Evolutionary conservation across 1,284 basidiomycete genomes (phyloP), one percentile per base, ranked within the genome.

Genomic region (Irpex sp.): DNA sequence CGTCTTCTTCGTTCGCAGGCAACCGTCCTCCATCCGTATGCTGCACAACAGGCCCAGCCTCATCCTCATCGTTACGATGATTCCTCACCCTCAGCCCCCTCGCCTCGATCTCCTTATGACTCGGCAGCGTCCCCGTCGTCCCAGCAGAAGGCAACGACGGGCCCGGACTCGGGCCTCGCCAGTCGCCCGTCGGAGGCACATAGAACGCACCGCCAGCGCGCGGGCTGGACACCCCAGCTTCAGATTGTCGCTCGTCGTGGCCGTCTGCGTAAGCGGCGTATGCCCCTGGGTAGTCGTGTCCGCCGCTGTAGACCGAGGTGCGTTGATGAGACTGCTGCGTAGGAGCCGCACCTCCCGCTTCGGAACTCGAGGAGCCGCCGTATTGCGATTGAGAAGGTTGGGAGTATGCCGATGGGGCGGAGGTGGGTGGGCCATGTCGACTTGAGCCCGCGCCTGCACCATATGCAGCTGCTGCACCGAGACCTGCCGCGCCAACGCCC

Each of bases 21-120:
- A 73, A 54, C 58, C 74, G 63, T 1, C 74, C 74, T 1, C 63
- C 74, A 57, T 75, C 74, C 66, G 63, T 58, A 58, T 75, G 74
- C 67, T 73, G 72, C 57, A 75, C 39, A 55, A 47, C 47, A 62
- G 47, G 39, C 11, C 39, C 53, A 55, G 57, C 49, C 21, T 57
- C 57, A 7, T 21, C 46, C 13, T 15, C 61, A 1, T 50, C 60
- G 26, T 65, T 63, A 6, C 63, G 66, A 43, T 62, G 51, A 49
- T 74, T 74, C 43, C 69, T 63, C n/a, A 73, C 65, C 15, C 64
- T 58, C 47, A 71, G 56, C 37, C 64, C 60, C 6, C 66, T 54
- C 61, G 55, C 72, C 68, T 77, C 76, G 49, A 71, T 67, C 70
- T 76, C 76, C 67, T 77, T 77, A 31, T 67, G 43, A 46, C 71